Conservation (phyloP, 257 asterid genomes). For the Ajuga chamaepitys region DNA sequence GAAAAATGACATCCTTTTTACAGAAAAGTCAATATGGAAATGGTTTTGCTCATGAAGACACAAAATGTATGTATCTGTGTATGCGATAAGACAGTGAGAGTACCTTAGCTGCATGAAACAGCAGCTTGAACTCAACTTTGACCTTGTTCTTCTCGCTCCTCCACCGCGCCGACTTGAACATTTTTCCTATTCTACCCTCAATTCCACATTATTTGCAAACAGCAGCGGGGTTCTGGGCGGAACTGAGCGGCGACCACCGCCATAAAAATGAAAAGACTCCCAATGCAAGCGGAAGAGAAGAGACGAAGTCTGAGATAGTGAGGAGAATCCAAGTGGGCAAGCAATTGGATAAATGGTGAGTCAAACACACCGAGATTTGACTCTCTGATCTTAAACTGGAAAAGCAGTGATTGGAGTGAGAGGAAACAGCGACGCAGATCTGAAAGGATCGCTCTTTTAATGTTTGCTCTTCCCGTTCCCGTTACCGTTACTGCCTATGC, state of each 20-base stretch:
- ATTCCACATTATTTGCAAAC: conserved; percentile 20
- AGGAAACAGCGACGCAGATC: conserved; percentile 35
- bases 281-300: conserved; percentile 15
- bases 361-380: conserved; percentile 9
- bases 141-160: conserved; percentile 88
- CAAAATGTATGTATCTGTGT: background rate
- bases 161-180: conserved; percentile 92
- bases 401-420: conserved; percentile 23
- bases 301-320: background rate
- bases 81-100: background rate
- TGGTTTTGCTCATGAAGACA: background rate
- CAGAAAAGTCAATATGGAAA: conserved; percentile 1
- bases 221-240: conserved; percentile 49
- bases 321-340: conserved; percentile 13
- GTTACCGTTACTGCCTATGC: conserved; percentile 8
- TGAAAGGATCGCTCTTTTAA: conserved; percentile 8
- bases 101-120: conserved; percentile 96
- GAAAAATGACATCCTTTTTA: conserved; percentile 3
- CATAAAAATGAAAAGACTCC: conserved; percentile 23
- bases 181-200: conserved; percentile 34
- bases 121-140: conserved; percentile 85
- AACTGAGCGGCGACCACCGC: conserved; percentile 77
- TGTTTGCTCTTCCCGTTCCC: conserved; percentile 1
- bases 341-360: conserved; percentile 35
- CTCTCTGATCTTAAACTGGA: conserved; percentile 18